A percentile compares a stretch with the other conserved stretches of the same genome.
These are phyloP conservation scores for Apiotrichum porosum DNA, from an alignment of 1,284 basidiomycete species.

Conservation along the genomic window DNA sequence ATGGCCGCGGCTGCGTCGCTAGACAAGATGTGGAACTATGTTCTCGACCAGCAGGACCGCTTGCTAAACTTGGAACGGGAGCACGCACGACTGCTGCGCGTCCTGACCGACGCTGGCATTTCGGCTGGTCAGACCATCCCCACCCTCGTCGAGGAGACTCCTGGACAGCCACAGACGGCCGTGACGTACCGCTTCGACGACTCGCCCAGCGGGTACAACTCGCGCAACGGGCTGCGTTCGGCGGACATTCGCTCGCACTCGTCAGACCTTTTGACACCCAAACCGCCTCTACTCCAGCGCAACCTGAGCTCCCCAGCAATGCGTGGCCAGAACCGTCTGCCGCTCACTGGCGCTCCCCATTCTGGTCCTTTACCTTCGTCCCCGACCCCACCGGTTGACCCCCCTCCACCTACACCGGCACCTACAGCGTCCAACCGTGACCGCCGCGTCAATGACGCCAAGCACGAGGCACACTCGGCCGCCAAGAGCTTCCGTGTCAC, in stretches of 20 bases:
- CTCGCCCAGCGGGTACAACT: too few species aligned
- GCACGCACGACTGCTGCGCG: conserved; percentile 23
- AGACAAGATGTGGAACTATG: conserved; percentile 62
- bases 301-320: background rate
- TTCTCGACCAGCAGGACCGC: conserved; percentile 63
- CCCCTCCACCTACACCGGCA: conserved; percentile 3
- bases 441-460: background rate
- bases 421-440: conserved; percentile 3
- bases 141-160: conserved; percentile 12
- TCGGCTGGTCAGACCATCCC: conserved; percentile 17
- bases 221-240: too few species aligned
- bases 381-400: conserved; percentile 11
- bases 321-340: background rate
- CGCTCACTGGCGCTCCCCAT: too few species aligned
- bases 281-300: background rate
- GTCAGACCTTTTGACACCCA: background rate
- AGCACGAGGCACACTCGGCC: conserved; percentile 38
- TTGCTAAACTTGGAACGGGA: conserved; percentile 34
- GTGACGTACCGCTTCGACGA: conserved; percentile 26
- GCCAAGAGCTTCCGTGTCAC: conserved; percentile 57
- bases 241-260: too few species aligned
- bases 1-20: conserved; percentile 50
- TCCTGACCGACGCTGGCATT: conserved; percentile 32
- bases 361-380: too few species aligned
- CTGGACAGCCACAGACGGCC: conserved; percentile 6